phyloP scores from a whole-genome alignment of 257 asterid species.

The Nicotiana sylvestris region DNA sequence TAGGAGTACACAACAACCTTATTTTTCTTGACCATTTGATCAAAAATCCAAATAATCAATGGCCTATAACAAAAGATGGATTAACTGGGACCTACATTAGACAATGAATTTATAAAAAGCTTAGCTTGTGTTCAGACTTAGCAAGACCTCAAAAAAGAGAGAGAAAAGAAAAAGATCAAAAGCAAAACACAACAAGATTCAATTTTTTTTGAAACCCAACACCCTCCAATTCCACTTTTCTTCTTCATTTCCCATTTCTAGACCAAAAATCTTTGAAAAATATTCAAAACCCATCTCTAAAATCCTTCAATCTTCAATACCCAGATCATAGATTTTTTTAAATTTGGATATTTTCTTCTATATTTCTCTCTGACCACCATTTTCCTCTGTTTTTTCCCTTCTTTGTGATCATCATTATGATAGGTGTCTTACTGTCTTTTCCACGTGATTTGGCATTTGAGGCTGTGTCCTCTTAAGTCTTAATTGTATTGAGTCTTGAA shows the following conservation, averaged over 20 bases:
- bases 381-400: neutral
- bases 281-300: constrained; percentile 21
- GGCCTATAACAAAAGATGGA: neutral
- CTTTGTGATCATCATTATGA: neutral
- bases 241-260: neutral
- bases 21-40: constrained; percentile 4
- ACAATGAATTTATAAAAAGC: constrained; percentile 18
- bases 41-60: neutral
- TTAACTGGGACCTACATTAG: constrained; percentile 1
- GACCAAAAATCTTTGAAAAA: constrained; percentile 9
- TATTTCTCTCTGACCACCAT: neutral
- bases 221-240: neutral
- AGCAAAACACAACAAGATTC: neutral
- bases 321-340: constrained; percentile 15
- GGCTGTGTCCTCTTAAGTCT: neutral
- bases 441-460: neutral
- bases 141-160: neutral
- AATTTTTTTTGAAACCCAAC: constrained; percentile 28
- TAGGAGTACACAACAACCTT: neutral
- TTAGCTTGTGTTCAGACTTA: constrained; percentile 4
- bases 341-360: neutral
- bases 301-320: constrained; percentile 20
- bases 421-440: constrained; percentile 3
- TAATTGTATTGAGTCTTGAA: neutral
- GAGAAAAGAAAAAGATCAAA: neutral